These are phyloP conservation scores for Amyloporia xantha DNA, from an alignment of 768 basidiomycete genomes.

Conservation along the genomic window DNA sequence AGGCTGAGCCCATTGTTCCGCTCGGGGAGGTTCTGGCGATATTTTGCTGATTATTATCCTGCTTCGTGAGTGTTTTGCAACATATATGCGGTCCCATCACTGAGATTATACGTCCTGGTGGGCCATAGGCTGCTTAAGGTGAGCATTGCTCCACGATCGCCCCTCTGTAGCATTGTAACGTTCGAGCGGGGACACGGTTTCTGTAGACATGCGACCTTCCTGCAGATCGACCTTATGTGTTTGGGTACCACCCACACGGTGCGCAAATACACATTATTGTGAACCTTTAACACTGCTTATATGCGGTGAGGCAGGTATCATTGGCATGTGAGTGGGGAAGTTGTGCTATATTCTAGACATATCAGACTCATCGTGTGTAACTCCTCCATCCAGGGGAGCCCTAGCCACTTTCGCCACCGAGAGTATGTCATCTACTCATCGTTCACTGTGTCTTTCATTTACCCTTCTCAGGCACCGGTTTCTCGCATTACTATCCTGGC, in stretches of 20 bases:
- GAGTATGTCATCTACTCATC: slow-evolving; percentile 35
- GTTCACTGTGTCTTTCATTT: too few relatives aligned
- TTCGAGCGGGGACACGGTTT: background rate
- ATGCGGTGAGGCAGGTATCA: slow-evolving; percentile 87
- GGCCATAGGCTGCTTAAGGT: slow-evolving; percentile 35
- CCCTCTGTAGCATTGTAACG: background rate
- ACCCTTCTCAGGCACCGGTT: slow-evolving; percentile 64
- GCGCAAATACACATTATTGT: slow-evolving; percentile 11
- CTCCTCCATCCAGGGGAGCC: slow-evolving; percentile 84
- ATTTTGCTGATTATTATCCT: slow-evolving; percentile 91
- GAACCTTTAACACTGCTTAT: background rate
- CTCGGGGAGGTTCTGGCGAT: slow-evolving; percentile 65
- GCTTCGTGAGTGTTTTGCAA: slow-evolving; percentile 57
- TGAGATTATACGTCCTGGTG: background rate
- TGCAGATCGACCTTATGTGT: slow-evolving; percentile 88
- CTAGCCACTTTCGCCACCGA: slow-evolving; percentile 96
- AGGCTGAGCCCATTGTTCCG: slow-evolving; percentile 72
- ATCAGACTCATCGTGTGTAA: too few relatives aligned
- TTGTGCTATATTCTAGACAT: too few relatives aligned
- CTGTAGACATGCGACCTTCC: slow-evolving; percentile 83
- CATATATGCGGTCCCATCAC: too few relatives aligned
- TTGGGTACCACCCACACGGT: slow-evolving; percentile 99
- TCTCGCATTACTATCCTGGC: slow-evolving; percentile 85
- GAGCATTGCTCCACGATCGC: too few relatives aligned
- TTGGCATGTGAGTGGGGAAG: slow-evolving; percentile 92